Evolutionary conservation across 2,329 filamentous ascomycete genomes (phyloP).

Genomic region (Cladosporium velox): DNA sequence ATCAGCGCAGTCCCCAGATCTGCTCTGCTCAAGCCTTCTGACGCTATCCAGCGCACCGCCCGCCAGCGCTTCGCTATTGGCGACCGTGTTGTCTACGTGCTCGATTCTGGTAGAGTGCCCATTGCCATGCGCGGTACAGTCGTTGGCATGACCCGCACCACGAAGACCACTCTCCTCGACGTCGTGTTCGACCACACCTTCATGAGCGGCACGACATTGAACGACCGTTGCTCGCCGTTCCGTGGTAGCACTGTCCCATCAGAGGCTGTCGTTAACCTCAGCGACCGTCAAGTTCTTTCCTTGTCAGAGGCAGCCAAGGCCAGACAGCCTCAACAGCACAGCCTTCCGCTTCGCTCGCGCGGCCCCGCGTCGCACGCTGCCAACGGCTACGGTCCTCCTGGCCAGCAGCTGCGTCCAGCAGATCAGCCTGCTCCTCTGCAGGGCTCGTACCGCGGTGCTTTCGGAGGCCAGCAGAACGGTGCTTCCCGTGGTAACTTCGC

Average conservation of each 20-base stretch:
- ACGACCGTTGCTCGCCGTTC: slow-evolving; percentile 88
- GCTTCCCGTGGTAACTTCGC: slow-evolving; percentile 32
- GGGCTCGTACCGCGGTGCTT: slow-evolving; percentile 60
- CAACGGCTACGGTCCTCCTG: slow-evolving; percentile 56
- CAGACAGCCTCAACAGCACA: slow-evolving; percentile 30
- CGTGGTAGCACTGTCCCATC: slow-evolving; percentile 87
- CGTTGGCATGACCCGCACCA: slow-evolving; percentile 87
- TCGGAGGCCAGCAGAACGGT: slow-evolving; percentile 46
- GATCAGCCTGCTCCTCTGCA: slow-evolving; percentile 58
- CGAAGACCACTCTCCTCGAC: slow-evolving; percentile 79
- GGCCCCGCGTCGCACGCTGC: slow-evolving; percentile 54
- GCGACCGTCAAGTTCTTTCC: slow-evolving; percentile 75
- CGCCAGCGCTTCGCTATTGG: slow-evolving; percentile 82
- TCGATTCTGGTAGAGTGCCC: slow-evolving; percentile 90
- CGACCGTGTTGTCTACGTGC: slow-evolving; percentile 89
- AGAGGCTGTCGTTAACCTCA: slow-evolving; percentile 86
- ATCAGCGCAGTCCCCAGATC: slow-evolving; percentile 80
- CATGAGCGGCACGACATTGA: slow-evolving; percentile 93
- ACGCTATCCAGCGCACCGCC: slow-evolving; percentile 89
- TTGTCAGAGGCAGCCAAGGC: slow-evolving; percentile 45
- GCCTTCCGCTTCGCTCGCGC: slow-evolving; percentile 32
- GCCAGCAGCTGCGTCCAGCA: slow-evolving; percentile 62
- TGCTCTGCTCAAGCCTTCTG: slow-evolving; percentile 86
- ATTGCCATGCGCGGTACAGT: slow-evolving; percentile 91
- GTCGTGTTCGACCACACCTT: slow-evolving; percentile 93